Evolutionary conservation across 1,284 basidiomycete genomes (phyloP).

Genomic region (Boletus smithii): DNA sequence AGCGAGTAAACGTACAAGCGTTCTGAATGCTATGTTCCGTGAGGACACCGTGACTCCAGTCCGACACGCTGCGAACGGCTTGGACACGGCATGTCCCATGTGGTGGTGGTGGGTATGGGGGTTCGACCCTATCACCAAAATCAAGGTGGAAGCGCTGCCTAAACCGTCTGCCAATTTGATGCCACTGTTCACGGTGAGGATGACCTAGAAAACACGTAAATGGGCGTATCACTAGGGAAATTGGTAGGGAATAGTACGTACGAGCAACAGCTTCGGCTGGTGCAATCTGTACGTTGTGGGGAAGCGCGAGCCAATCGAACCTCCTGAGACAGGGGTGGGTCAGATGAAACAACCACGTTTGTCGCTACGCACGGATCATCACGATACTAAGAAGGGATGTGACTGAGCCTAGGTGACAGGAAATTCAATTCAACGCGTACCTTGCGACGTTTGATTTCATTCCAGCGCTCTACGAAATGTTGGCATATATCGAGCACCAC

Average conservation of each 20-base stretch:
- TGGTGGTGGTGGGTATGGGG: conserved; percentile 41
- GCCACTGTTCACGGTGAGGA: conserved; percentile 66
- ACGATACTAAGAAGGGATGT: conserved; percentile 43
- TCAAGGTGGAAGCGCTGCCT: conserved; percentile 53
- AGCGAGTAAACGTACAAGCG: conserved; percentile 58
- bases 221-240: not conserved
- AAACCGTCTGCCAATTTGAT: conserved; percentile 55
- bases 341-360: not conserved
- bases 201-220: conserved; percentile 45
- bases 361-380: conserved; percentile 45
- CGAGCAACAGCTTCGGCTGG: conserved; percentile 66
- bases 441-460: conserved; percentile 80
- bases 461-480: conserved; percentile 89
- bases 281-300: conserved; percentile 60
- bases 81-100: conserved; percentile 65
- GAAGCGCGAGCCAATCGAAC: conserved; percentile 80
- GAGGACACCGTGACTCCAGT: conserved; percentile 91
- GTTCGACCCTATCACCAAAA: conserved; percentile 34
- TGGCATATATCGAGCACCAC: conserved; percentile 86
- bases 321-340: conserved; percentile 33
- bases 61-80: conserved; percentile 77
- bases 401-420: conserved; percentile 10
- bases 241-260: conserved; percentile 36
- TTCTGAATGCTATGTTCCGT: conserved; percentile 84
- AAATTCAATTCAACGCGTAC: conserved; percentile 30